Evolutionary conservation across 1,284 basidiomycete genomes (phyloP), one percentile per base, ranked within the genome.

Genomic region (Fomitopsis schrenkii): DNA sequence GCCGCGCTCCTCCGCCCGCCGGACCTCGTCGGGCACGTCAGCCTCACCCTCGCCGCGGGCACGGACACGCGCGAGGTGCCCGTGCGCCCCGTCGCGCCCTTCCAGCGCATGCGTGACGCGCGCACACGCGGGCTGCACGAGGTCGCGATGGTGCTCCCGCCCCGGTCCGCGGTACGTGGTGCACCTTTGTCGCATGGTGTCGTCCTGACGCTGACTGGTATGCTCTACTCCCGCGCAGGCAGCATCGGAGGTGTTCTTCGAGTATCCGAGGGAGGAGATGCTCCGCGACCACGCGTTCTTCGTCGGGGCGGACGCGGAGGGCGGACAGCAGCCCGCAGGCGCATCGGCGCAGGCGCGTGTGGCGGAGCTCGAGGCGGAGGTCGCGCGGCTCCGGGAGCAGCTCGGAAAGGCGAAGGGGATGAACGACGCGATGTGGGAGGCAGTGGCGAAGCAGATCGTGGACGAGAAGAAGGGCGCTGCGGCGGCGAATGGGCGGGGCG

Each of bases 341-440:
- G 67, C 70, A 0, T 76, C 80, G 3, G 72, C 84, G 60, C 80
- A 85, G 62, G 74, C 80, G 22, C 84, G 82, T 46, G 79, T 94
- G 9, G 71, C 80, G n/a, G 85, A 88, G 64, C 82, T 96, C 0
- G 88, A 93, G 72, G 75, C 77, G 2, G 93, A 96, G 71, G 81
- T 94, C 9, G 78, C 79, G 58, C 76, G 74, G 26, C 74, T 95
- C 61, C 82, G 80, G 38, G 82, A 84, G 53, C 87, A 93, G 64
- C 77, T 97, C 1, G 85, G 84, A 30, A 88, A 86, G 71, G 94
- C 94, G 4, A 92, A 93, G 69, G 84, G 87, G 38, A 82, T 95
- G 61, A 97, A 96, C 67, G 93, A 95, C 69, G 81, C 84, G 57
- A 95, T 96, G 89, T 96, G 94, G 94, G 89, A 91, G 66, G 84